Evolutionary conservation across 1,139 yeast genomes (phyloP).

Genomic region (Geotrichum candidum): DNA sequence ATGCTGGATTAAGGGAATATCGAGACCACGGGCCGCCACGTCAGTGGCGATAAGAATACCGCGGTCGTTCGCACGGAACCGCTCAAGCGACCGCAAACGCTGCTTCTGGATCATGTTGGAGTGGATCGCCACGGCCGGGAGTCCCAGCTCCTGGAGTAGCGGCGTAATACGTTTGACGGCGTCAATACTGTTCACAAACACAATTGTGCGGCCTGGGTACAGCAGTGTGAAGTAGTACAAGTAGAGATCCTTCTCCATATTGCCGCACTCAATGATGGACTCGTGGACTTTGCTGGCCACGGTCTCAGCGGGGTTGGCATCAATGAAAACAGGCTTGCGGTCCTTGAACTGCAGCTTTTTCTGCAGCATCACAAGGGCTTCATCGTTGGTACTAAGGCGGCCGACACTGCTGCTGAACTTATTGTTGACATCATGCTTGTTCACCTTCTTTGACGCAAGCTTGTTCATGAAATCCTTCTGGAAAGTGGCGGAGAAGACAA

Average conservation of each 20-base stretch:
- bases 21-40: conserved; percentile 97
- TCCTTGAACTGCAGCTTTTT: conserved; percentile 36
- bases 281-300: conserved; percentile 75
- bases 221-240: conserved; percentile 78
- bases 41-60: conserved; percentile 88
- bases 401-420: conserved; percentile 18
- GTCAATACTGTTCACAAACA: conserved; percentile 91
- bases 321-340: conserved; percentile 53
- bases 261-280: conserved; percentile 86
- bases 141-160: conserved; percentile 58
- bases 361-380: conserved; percentile 35
- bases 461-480: conserved; percentile 76
- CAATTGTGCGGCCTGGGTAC: conserved; percentile 86
- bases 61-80: conserved; percentile 38
- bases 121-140: conserved; percentile 70
- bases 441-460: conserved; percentile 43
- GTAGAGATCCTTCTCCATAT: conserved; percentile 83
- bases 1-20: conserved; percentile 84
- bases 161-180: conserved; percentile 84
- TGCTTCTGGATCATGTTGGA: conserved; percentile 95
- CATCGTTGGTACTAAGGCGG: conserved; percentile 30
- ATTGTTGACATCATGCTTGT: conserved; percentile 20
- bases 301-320: conserved; percentile 80
- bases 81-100: conserved; percentile 78
- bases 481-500: conserved; percentile 93